A percentile compares a stretch with the other conserved stretches of the same genome.
phyloP scores from a whole-genome alignment of 169 alveolate species.

The Plasmodium relictum region DNA sequence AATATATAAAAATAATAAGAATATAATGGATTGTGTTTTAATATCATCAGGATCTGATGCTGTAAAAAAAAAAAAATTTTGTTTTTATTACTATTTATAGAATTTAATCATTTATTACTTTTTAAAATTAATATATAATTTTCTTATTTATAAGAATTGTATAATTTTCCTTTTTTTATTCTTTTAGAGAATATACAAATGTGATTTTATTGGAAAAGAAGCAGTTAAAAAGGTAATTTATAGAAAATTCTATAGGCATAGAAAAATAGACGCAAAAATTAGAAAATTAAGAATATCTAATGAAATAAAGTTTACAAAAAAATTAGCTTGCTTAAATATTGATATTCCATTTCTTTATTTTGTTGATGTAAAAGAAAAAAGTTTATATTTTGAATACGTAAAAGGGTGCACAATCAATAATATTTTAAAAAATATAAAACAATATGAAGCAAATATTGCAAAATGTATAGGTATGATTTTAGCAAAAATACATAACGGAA shows the following conservation, averaged over 20 bases:
- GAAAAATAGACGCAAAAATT: slow-evolving; percentile 78
- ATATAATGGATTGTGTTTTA: slow-evolving; percentile 20
- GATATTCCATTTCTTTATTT: slow-evolving; percentile 84
- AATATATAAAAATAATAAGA: too few relatives aligned
- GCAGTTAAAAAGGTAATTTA: slow-evolving; percentile 80
- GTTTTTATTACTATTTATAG: background rate
- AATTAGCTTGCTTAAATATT: slow-evolving; percentile 79
- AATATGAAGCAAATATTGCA: slow-evolving; percentile 56
- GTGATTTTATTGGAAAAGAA: slow-evolving; percentile 77
- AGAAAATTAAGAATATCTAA: slow-evolving; percentile 79
- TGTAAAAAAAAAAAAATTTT: slow-evolving; percentile 34
- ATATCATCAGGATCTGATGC: slow-evolving; percentile 77
- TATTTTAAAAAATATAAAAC: slow-evolving; percentile 38
- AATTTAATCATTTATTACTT: too few relatives aligned
- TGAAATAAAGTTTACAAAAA: slow-evolving; percentile 79
- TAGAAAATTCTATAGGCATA: slow-evolving; percentile 81
- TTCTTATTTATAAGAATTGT: background rate
- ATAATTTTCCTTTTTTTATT: background rate
- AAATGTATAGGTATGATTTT: slow-evolving; percentile 72
- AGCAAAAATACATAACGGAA: slow-evolving; percentile 86
- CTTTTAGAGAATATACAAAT: slow-evolving; percentile 44
- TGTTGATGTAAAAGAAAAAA: slow-evolving; percentile 79
- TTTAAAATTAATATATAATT: background rate
- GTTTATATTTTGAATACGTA: slow-evolving; percentile 80
- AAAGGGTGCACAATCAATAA: slow-evolving; percentile 78